Evolutionary conservation across 768 basidiomycete genomes (phyloP), one percentile per base, ranked within the genome.

Genomic region (Leccinum sublutescens): DNA sequence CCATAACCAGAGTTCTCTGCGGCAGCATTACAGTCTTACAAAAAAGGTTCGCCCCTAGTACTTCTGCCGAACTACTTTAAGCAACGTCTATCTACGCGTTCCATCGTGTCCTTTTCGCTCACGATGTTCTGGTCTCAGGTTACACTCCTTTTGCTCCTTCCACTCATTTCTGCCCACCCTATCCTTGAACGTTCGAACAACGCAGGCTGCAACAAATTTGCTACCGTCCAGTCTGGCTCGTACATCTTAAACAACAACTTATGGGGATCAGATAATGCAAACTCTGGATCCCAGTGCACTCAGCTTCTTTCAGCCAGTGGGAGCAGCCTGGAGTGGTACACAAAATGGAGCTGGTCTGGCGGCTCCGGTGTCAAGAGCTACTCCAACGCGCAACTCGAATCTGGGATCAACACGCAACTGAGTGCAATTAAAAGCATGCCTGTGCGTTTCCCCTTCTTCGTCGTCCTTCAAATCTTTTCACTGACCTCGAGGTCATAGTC

Each of bases 331-430:
- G 69, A 74, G 0, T 87, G 86, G 86, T 76, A 65, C 68, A 83
- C 79, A 29, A 76, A 66, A 2, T 87, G 82, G 80, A 73, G 58
- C 1, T 87, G 86, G 86, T 57, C 21, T 7, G 85, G 85, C 33
- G 82, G 78, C 7, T 74, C 54, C 21, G 75, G 76, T 21, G 77
- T 88, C 60, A 88, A 87, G 78, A 86, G 82, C 66, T 88, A 78
- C 72, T 77, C 84, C 23, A 84, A 87, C 68, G 74, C 85, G 12
- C 77, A 81, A 60, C 76, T 83, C 34, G 77, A 85, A 64, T 58
- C 43, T 2, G 80, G 80, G 29, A 62, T 85, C 59, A 82, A 86
- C 74, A 74, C 77, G 66, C 79, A 80, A 62, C 76, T 88, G 19
- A 78, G 77, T 36, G 77, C 78, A 1, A 85, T 88, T 62, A 70